Percentiles rank a stretch among this genome's conserved stretches.
Evolutionary conservation across 805 yeast genomes (phyloP).

Genomic region (fission yeast (Schizosaccharomyces pombe)): DNA sequence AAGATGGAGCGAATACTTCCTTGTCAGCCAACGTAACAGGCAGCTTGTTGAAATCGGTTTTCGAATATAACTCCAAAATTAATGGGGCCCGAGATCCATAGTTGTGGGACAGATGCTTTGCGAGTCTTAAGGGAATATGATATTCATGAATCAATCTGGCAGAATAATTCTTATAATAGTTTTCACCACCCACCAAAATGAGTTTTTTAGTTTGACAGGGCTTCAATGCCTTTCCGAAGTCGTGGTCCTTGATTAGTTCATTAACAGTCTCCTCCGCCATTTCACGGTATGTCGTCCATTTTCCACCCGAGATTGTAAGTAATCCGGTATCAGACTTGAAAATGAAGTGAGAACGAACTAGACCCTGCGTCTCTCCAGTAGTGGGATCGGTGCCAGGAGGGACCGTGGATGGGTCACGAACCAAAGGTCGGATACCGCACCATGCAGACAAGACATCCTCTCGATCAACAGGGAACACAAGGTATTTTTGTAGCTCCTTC

Average conservation of each 20-base stretch:
- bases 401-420: slow-evolving; percentile 28
- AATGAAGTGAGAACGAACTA: slow-evolving; percentile 74
- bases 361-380: slow-evolving; percentile 49
- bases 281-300: slow-evolving; percentile 95
- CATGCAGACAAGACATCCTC: slow-evolving; percentile 85
- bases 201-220: slow-evolving; percentile 30
- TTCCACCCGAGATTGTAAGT: slow-evolving; percentile 84
- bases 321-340: slow-evolving; percentile 50
- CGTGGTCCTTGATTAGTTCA: slow-evolving; percentile 31
- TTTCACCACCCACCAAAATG: slow-evolving; percentile 58
- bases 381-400: slow-evolving; percentile 14
- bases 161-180: slow-evolving; percentile 47
- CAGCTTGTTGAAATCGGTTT: not conserved
- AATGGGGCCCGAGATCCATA: slow-evolving; percentile 63
- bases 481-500: slow-evolving; percentile 69
- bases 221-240: slow-evolving; percentile 13
- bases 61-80: not conserved
- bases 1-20: slow-evolving; percentile 10
- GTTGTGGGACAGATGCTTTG: slow-evolving; percentile 61
- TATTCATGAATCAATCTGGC: slow-evolving; percentile 65
- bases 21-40: not conserved
- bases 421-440: slow-evolving; percentile 92
- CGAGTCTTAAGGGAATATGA: slow-evolving; percentile 45
- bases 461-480: slow-evolving; percentile 60
- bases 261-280: slow-evolving; percentile 90